Percentiles rank a stretch among this genome's conserved stretches.
phyloP scores from a whole-genome alignment of 768 basidiomycete species.

The Tricholoma flavovirens region DNA sequence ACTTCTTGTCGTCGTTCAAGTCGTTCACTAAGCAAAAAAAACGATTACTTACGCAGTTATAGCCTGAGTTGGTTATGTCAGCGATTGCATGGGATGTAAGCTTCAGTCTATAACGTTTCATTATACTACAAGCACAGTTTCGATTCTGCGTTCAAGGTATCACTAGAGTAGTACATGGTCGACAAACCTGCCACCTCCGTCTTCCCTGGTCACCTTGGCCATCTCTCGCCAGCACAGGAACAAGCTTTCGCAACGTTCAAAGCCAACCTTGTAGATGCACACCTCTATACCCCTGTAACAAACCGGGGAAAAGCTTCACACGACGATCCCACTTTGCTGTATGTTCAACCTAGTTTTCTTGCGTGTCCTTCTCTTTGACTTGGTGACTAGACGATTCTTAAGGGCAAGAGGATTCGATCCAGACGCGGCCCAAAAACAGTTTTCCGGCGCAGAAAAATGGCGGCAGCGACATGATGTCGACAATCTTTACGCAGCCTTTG shows the following conservation, averaged over 20 bases:
- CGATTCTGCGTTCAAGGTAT: too few species aligned
- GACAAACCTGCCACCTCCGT: background rate
- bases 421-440: conserved; percentile 62
- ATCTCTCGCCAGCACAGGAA: conserved; percentile 46
- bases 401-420: conserved; percentile 70
- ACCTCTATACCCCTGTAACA: conserved; percentile 43
- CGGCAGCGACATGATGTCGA: conserved; percentile 55
- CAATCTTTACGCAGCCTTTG: conserved; percentile 56
- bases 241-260: conserved; percentile 50
- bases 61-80: background rate
- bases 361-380: background rate
- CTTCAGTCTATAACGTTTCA: too few species aligned
- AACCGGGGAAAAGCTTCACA: conserved; percentile 39
- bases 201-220: conserved; percentile 47
- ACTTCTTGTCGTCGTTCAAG: background rate
- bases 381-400: conserved; percentile 65
- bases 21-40: background rate
- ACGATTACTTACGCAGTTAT: background rate
- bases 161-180: too few species aligned
- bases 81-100: too few species aligned
- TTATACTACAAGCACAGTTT: too few species aligned
- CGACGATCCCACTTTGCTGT: conserved; percentile 67
- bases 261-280: conserved; percentile 37
- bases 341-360: conserved; percentile 16
- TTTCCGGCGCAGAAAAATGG: conserved; percentile 65